Conservation (phyloP, 306 rosid species). For the Cucumis cinereus region DNA sequence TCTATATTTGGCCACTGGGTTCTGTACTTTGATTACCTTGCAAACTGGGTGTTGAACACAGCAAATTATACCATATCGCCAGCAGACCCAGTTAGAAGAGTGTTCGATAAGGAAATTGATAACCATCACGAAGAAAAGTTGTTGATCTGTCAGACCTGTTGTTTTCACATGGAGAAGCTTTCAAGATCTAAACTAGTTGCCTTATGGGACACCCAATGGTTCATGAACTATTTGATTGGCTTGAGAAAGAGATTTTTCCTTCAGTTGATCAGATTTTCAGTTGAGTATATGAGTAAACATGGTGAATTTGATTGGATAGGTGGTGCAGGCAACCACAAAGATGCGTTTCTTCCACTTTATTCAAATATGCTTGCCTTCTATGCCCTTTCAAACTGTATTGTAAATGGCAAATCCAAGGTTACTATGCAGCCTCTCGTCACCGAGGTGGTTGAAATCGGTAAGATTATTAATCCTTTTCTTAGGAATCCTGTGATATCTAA, state of each 20-base stretch:
- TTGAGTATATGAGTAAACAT: constrained; percentile 32
- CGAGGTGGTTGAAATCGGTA: constrained; percentile 41
- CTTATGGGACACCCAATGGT: constrained; percentile 20
- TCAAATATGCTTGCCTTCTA: constrained; percentile 66
- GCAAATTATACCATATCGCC: constrained; percentile 27
- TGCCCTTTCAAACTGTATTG: constrained; percentile 61
- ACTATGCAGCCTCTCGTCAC: constrained; percentile 14
- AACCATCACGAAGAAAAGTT: constrained; percentile 91
- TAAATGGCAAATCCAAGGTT: constrained; percentile 20
- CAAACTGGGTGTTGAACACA: constrained; percentile 37
- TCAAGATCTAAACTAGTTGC: constrained; percentile 25
- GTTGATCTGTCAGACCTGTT: constrained; percentile 69
- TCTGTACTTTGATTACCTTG: constrained; percentile 53
- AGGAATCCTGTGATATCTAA: constrained; percentile 61
- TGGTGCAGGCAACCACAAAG: constrained; percentile 90
- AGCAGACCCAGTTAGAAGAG: constrained; percentile 78
- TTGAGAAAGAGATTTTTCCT: constrained; percentile 46
- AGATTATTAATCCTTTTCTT: constrained; percentile 46
- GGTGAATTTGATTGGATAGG: constrained; percentile 72
- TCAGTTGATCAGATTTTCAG: constrained; percentile 46
- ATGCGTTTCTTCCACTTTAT: constrained; percentile 75
- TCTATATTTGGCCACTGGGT: constrained; percentile 78
- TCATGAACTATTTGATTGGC: constrained; percentile 28
- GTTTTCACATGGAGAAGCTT: constrained; percentile 69
- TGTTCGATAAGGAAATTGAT: constrained; percentile 93